Conservation (phyloP, 306 rosid species). For the Benincasa hispida region DNA sequence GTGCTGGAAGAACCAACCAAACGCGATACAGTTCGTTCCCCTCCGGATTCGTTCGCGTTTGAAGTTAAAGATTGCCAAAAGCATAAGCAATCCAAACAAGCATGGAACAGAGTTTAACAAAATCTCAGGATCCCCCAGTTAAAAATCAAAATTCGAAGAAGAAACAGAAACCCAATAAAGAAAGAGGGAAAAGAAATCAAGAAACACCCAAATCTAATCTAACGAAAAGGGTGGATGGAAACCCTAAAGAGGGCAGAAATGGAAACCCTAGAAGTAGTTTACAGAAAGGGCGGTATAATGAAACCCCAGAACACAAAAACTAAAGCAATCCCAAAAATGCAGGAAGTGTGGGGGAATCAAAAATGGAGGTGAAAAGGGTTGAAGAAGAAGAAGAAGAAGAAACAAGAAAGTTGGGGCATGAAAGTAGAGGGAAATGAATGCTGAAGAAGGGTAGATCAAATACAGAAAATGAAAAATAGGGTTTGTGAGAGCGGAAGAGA, state of each 20-base stretch:
- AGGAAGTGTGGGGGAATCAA: slow-evolving; percentile 39
- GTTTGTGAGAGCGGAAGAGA: slow-evolving; percentile 11
- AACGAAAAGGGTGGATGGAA: not conserved
- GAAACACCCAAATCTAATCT: slow-evolving; percentile 29
- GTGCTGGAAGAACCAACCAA: slow-evolving; percentile 10
- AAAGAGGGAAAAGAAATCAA: slow-evolving; percentile 13
- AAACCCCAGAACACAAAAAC: slow-evolving; percentile 35
- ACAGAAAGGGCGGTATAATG: slow-evolving; percentile 18
- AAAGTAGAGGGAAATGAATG: slow-evolving; percentile 11
- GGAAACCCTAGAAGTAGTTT: slow-evolving; percentile 7
- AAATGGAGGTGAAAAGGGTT: slow-evolving; percentile 15
- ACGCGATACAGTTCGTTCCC: slow-evolving; percentile 8
- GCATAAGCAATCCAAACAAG: not conserved
- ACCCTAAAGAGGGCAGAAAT: not conserved
- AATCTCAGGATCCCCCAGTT: slow-evolving; percentile 3
- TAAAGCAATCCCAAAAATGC: slow-evolving; percentile 28
- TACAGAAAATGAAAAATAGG: slow-evolving; percentile 16
- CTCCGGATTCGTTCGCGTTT: not conserved
- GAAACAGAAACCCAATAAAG: not conserved
- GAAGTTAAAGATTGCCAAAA: not conserved
- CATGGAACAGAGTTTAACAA: not conserved
- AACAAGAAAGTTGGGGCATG: slow-evolving; percentile 16
- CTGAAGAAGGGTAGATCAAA: slow-evolving; percentile 36
- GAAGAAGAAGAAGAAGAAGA: slow-evolving; percentile 11
- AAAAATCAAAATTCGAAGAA: slow-evolving; percentile 1